These are phyloP conservation scores for Leishmania guyanensis DNA, from an alignment of 208 protist genomes.

Conservation along the genomic window DNA sequence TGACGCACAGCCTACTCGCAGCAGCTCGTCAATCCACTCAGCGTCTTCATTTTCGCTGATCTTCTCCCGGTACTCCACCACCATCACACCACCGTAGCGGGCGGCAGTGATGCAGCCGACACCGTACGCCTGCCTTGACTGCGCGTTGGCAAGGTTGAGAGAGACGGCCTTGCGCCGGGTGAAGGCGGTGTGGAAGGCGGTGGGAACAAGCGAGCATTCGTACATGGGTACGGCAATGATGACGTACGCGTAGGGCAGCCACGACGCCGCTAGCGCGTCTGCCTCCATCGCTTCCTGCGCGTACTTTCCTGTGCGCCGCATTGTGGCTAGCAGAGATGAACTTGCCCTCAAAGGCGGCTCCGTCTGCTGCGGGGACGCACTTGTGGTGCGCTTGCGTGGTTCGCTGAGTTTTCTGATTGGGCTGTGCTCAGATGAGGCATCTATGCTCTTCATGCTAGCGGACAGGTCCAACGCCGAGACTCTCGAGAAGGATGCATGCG, in stretches of 20 bases:
- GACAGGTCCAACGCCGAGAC: neutral
- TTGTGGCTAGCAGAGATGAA: neutral
- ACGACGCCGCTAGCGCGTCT: conserved; percentile 36
- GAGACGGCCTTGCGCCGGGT: conserved; percentile 55
- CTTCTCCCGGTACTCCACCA: conserved; percentile 61
- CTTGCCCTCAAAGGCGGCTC: neutral
- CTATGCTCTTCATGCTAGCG: neutral
- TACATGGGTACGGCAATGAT: conserved; percentile 67
- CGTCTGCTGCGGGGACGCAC: neutral
- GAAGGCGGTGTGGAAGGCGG: conserved; percentile 41
- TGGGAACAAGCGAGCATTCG: conserved; percentile 55
- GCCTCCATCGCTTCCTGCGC: conserved; percentile 25
- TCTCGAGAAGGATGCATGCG: neutral
- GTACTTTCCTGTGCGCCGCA: conserved; percentile 26
- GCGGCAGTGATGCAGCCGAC: conserved; percentile 60
- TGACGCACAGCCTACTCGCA: conserved; percentile 11
- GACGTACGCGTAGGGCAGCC: conserved; percentile 61
- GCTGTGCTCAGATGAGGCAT: neutral
- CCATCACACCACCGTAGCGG: conserved; percentile 65
- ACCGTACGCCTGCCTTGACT: conserved; percentile 50
- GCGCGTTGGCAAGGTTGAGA: conserved; percentile 45
- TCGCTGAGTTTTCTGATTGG: neutral
- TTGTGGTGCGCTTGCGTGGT: conserved; percentile 5
- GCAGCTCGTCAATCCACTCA: conserved; percentile 42
- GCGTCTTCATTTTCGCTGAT: conserved; percentile 37